phyloP scores from a whole-genome alignment of 768 basidiomycete species.

The Tricholoma furcatifolium region DNA sequence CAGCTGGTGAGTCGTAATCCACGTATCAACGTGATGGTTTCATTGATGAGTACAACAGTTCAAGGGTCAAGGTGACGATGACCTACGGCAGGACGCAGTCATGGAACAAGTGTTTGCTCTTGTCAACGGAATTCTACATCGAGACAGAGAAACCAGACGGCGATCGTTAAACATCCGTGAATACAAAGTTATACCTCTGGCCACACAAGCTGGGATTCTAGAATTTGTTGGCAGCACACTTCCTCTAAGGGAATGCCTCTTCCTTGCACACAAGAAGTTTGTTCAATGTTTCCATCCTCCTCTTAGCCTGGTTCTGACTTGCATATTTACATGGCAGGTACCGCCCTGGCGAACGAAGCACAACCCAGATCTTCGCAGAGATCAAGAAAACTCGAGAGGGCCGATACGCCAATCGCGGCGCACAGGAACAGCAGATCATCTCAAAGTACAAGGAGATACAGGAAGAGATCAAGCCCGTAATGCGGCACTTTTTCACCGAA shows the following conservation, averaged over 20 bases:
- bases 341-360: slow-evolving; percentile 49
- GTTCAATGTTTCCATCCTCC: slow-evolving; percentile 14
- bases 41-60: slow-evolving; percentile 50
- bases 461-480: slow-evolving; percentile 70
- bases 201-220: slow-evolving; percentile 76
- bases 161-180: slow-evolving; percentile 74
- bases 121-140: slow-evolving; percentile 73
- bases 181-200: slow-evolving; percentile 89
- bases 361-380: slow-evolving; percentile 28
- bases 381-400: slow-evolving; percentile 32
- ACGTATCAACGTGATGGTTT: not conserved
- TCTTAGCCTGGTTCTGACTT: not conserved
- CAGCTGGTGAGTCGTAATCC: slow-evolving; percentile 52
- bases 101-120: slow-evolving; percentile 98
- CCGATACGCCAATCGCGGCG: not conserved
- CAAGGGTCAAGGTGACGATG: slow-evolving; percentile 89
- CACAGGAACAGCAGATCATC: not conserved
- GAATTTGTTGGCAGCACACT: slow-evolving; percentile 87
- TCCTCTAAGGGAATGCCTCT: slow-evolving; percentile 64
- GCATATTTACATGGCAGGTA: slow-evolving; percentile 59
- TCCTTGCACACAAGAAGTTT: slow-evolving; percentile 59
- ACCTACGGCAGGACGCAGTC: slow-evolving; percentile 94
- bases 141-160: slow-evolving; percentile 73
- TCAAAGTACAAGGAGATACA: slow-evolving; percentile 33
- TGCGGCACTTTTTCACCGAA: slow-evolving; percentile 95